Percentiles rank a stretch among this genome's conserved stretches.
Evolutionary conservation across 352 stramenopile genomes (phyloP).

Genomic region (Blastocystis sp.): DNA sequence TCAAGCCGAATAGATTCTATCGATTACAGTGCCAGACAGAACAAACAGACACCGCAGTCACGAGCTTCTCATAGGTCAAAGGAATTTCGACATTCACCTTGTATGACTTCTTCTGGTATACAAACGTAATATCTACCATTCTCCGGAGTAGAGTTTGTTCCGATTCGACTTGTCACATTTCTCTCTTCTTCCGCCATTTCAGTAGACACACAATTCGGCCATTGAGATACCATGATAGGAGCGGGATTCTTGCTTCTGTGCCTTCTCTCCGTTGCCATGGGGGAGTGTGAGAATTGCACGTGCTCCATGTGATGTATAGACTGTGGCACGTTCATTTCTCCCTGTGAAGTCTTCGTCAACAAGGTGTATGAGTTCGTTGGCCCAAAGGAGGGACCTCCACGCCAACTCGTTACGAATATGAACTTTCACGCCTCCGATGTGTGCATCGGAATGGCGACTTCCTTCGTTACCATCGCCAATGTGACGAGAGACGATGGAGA

Average conservation of each 20-base stretch:
- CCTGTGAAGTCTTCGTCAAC: slow-evolving; percentile 34
- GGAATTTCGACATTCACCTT: slow-evolving; percentile 36
- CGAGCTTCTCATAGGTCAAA: slow-evolving; percentile 44
- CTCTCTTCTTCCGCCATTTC: neutral
- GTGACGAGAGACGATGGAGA: neutral
- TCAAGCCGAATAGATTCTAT: slow-evolving; percentile 39
- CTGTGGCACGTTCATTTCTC: slow-evolving; percentile 59
- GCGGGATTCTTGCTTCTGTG: neutral
- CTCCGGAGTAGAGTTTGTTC: neutral
- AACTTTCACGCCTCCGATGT: slow-evolving; percentile 52
- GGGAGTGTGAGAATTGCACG: neutral
- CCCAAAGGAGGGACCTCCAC: neutral
- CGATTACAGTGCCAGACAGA: neutral
- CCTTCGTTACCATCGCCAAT: slow-evolving; percentile 56
- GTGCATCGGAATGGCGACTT: slow-evolving; percentile 45
- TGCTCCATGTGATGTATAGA: slow-evolving; percentile 8
- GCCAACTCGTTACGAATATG: slow-evolving; percentile 55
- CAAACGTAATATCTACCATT: slow-evolving; percentile 41
- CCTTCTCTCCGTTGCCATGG: neutral
- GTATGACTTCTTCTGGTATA: slow-evolving; percentile 17
- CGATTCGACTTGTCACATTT: neutral
- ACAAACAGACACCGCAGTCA: neutral
- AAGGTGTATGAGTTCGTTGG: slow-evolving; percentile 66
- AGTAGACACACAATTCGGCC: neutral
- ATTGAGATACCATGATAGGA: neutral